Evolutionary conservation across 768 basidiomycete species (phyloP).

Genomic region (Ramaria rubella): DNA sequence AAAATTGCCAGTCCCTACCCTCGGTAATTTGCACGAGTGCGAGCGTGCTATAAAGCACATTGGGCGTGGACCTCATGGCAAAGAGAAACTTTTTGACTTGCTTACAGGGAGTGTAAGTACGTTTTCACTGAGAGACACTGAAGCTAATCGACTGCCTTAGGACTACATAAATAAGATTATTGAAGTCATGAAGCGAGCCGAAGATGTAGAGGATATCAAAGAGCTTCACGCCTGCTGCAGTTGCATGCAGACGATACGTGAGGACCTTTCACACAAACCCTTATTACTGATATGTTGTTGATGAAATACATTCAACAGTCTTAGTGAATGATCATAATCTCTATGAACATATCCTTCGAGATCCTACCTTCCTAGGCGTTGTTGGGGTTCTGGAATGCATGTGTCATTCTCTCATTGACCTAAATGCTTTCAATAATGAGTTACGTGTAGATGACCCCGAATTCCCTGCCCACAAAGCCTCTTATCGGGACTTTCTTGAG

Average conservation of each 20-base stretch:
- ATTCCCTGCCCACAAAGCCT: slow-evolving; percentile 93
- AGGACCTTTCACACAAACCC: slow-evolving; percentile 25
- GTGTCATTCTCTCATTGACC: slow-evolving; percentile 23
- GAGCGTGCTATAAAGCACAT: slow-evolving; percentile 73
- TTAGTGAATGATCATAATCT: slow-evolving; percentile 91
- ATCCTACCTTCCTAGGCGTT: slow-evolving; percentile 87
- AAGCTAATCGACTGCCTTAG: slow-evolving; percentile 32
- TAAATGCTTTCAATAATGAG: slow-evolving; percentile 10
- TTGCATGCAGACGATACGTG: slow-evolving; percentile 92
- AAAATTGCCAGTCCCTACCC: slow-evolving; percentile 65
- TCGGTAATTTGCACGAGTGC: slow-evolving; percentile 74
- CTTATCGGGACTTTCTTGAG: slow-evolving; percentile 89
- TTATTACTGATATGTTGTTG: background rate
- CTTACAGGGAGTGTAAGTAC: slow-evolving; percentile 75
- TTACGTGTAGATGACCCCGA: slow-evolving; percentile 80
- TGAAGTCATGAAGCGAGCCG: slow-evolving; percentile 78
- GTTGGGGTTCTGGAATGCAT: slow-evolving; percentile 95
- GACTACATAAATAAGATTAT: slow-evolving; percentile 86
- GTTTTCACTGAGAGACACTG: slow-evolving; percentile 5
- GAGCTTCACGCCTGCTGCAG: slow-evolving; percentile 87
- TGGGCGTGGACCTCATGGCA: slow-evolving; percentile 61
- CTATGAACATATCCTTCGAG: slow-evolving; percentile 91
- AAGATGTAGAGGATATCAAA: slow-evolving; percentile 86
- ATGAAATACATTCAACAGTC: slow-evolving; percentile 43
- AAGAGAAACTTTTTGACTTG: slow-evolving; percentile 85